A percentile compares a stretch with the other conserved stretches of the same genome.
phyloP scores from a whole-genome alignment of 306 rosid genomes.

The Trichosanthes cucumerina region DNA sequence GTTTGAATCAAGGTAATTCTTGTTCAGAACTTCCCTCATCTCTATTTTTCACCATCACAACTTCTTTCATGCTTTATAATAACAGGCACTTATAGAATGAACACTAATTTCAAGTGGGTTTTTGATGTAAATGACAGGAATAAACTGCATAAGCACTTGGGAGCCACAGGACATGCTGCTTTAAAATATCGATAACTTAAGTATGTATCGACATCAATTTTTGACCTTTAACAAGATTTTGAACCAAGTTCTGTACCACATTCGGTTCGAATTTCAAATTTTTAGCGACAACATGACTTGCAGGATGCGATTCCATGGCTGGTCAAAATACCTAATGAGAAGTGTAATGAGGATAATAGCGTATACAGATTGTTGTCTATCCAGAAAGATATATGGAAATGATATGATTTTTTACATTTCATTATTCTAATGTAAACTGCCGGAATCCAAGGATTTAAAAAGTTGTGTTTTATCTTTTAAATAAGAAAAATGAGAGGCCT shows the following conservation, averaged over 20 bases:
- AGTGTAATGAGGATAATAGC: background rate
- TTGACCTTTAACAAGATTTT: background rate
- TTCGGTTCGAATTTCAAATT: background rate
- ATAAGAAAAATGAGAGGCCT: no score
- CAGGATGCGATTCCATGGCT: background rate
- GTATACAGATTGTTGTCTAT: background rate
- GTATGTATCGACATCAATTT: background rate
- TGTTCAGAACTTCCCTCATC: background rate
- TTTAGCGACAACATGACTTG: background rate
- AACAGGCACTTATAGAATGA: background rate
- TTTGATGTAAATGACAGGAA: slow-evolving; percentile 39
- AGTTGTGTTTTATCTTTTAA: no score
- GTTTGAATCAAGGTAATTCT: slow-evolving; percentile 68
- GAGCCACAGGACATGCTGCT: slow-evolving; percentile 71
- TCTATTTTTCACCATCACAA: background rate
- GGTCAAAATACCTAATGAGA: background rate
- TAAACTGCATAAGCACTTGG: slow-evolving; percentile 64
- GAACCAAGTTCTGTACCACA: background rate
- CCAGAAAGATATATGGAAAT: background rate
- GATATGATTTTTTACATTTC: background rate
- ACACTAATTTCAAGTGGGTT: slow-evolving; percentile 7
- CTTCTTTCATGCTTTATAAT: background rate
- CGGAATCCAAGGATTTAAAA: background rate
- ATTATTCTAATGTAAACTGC: background rate
- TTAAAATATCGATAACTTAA: slow-evolving; percentile 22